phyloP scores from a whole-genome alignment of 768 basidiomycete genomes.

The Pholiota microspora region DNA sequence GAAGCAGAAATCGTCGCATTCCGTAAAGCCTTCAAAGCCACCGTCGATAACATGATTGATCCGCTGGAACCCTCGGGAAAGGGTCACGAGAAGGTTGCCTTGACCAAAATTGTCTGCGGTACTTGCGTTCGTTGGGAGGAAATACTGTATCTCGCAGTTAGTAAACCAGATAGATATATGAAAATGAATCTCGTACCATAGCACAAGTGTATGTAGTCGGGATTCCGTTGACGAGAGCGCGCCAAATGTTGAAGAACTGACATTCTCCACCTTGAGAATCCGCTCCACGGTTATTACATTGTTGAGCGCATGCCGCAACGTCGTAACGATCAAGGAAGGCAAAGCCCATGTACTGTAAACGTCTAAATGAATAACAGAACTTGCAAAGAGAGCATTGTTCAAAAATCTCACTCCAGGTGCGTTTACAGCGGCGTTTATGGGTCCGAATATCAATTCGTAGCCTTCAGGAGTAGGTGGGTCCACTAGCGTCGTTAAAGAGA shows the following conservation, averaged over 20 bases:
- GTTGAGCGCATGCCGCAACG: background rate
- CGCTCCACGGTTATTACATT: slow-evolving; percentile 5
- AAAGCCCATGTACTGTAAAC: slow-evolving; percentile 6
- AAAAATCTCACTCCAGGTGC: slow-evolving; percentile 4
- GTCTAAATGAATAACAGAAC: background rate
- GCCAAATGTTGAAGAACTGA: slow-evolving; percentile 11
- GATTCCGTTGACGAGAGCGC: slow-evolving; percentile 3
- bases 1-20: slow-evolving; percentile 38
- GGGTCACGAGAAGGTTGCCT: slow-evolving; percentile 38
- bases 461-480: slow-evolving; percentile 3
- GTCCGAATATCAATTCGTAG: slow-evolving; percentile 6
- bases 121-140: slow-evolving; percentile 34
- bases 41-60: slow-evolving; percentile 34
- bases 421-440: slow-evolving; percentile 3
- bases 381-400: background rate
- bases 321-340: slow-evolving; percentile 6
- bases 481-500: background rate
- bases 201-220: slow-evolving; percentile 3
- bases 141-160: slow-evolving; percentile 30
- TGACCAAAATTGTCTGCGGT: slow-evolving; percentile 43
- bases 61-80: slow-evolving; percentile 42
- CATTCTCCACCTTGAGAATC: slow-evolving; percentile 2
- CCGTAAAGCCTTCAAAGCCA: slow-evolving; percentile 39
- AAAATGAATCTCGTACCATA: background rate
- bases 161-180: background rate